A percentile compares a stretch with the other conserved stretches of the same genome.
These are phyloP conservation scores for Tuber aestivum DNA, from an alignment of 495 filamentous ascomycete genomes.

Conservation along the genomic window DNA sequence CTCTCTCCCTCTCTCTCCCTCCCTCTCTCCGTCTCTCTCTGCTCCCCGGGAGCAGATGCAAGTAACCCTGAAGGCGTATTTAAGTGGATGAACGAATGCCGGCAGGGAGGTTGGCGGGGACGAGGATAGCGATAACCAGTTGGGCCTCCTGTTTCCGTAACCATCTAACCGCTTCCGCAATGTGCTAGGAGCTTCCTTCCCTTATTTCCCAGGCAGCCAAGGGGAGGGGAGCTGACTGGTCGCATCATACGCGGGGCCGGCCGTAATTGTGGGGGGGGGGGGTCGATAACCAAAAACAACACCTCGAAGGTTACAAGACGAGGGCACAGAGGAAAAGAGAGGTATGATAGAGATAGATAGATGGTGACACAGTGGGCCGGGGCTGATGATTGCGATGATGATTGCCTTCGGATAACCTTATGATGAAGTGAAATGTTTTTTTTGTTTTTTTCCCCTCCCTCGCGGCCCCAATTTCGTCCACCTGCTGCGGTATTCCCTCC, in stretches of 20 bases:
- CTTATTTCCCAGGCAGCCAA: constrained; percentile 11
- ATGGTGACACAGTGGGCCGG: not conserved
- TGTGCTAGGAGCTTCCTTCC: constrained; percentile 16
- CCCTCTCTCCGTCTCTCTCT: not conserved
- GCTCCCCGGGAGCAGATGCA: constrained; percentile 18
- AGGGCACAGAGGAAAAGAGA: not conserved
- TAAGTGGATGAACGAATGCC: constrained; percentile 21
- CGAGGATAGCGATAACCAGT: constrained; percentile 24
- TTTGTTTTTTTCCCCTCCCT: no score
- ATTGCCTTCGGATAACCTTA: not conserved
- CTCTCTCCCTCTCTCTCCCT: not conserved
- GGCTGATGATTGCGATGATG: not conserved
- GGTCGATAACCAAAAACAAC: not conserved
- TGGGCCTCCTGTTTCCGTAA: constrained; percentile 23
- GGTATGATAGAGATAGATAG: no score
- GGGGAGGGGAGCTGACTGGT: constrained; percentile 27
- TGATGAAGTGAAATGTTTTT: no score
- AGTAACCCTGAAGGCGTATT: constrained; percentile 21
- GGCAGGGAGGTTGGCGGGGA: constrained; percentile 22
- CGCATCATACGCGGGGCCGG: constrained; percentile 20
- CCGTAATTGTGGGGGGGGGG: no score
- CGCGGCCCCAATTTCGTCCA: not conserved
- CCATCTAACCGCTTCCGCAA: constrained; percentile 21
- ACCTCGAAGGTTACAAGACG: not conserved
- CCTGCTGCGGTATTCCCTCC: not conserved